A percentile compares a stretch with the other conserved stretches of the same genome.
phyloP scores from a whole-genome alignment of 495 filamentous ascomycete genomes.

The Aspergillus diversus region DNA sequence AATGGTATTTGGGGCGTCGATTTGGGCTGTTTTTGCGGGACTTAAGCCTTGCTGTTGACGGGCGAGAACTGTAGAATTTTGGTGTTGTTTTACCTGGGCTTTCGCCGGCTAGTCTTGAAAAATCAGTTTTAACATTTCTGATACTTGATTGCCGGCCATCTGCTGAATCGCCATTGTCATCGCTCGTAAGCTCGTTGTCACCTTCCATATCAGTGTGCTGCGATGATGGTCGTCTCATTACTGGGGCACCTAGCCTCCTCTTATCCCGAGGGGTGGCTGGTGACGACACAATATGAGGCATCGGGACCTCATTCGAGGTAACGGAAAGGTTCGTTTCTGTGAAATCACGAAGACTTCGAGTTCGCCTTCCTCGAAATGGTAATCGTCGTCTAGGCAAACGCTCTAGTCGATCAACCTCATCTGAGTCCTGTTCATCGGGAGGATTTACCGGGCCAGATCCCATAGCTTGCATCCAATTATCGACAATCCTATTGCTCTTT shows the following conservation, averaged over 20 bases:
- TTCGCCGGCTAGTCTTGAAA: slow-evolving; percentile 10
- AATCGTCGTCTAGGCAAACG: slow-evolving; percentile 36
- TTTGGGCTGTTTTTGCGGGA: slow-evolving; percentile 45
- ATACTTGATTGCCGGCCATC: slow-evolving; percentile 32
- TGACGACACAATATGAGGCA: slow-evolving; percentile 33
- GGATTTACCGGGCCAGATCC: slow-evolving; percentile 65
- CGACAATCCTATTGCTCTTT: slow-evolving; percentile 75
- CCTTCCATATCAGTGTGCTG: slow-evolving; percentile 78
- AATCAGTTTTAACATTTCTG: slow-evolving; percentile 37
- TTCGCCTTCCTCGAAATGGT: slow-evolving; percentile 36
- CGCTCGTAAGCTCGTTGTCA: slow-evolving; percentile 87
- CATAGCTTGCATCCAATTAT: slow-evolving; percentile 82
- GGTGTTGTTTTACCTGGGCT: slow-evolving; percentile 36
- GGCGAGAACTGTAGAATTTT: slow-evolving; percentile 51
- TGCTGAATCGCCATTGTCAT: slow-evolving; percentile 62
- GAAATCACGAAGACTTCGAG: slow-evolving; percentile 48
- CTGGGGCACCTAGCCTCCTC: slow-evolving; percentile 24
- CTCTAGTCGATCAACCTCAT: slow-evolving; percentile 62
- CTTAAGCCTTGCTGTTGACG: slow-evolving; percentile 44
- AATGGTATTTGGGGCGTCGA: slow-evolving; percentile 36
- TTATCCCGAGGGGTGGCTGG: slow-evolving; percentile 34
- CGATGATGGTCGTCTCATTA: slow-evolving; percentile 42
- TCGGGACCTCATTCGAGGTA: slow-evolving; percentile 59
- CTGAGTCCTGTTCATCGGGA: slow-evolving; percentile 63
- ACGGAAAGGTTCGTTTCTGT: slow-evolving; percentile 55